Evolutionary conservation across 805 yeast genomes (phyloP), one percentile per base, ranked within the genome.

Genomic region (Lipomyces orientalis): DNA sequence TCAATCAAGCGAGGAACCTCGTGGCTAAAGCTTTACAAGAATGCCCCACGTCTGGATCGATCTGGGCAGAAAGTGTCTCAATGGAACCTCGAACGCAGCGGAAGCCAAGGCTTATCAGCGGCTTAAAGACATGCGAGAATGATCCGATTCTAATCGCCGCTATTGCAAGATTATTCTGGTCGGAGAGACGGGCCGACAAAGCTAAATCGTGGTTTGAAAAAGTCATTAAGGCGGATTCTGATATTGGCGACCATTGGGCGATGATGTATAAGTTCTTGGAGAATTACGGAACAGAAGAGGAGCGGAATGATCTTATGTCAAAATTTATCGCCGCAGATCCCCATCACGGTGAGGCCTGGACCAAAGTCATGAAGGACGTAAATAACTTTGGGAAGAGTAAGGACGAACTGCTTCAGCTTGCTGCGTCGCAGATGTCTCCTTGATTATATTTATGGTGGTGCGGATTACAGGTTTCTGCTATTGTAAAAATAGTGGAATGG

Each of bases 181-280:
- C 79, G 1, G 89, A 86, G 33, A 88, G 90, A 0, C 90, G 90
- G 71, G 77, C 83, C 33, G 78, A 83, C 1, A 88, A 87, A 70
- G 91, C 96, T 0, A 80, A 81, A 64, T 82, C 87, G 14, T 93
- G 97, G 92, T 85, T 92, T 64, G 89, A 88, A 59, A 81, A 90
- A 62, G 90, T 95, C 0, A 75, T 88, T 10, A 80, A 79, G n/a
- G 80, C 82, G 1, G 87, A 88, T 64, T 76, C 80, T 0, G 80
- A 78, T n/a, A 85, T 81, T 74, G 98, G 97, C 3, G 98, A 93
- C 77, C 78, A 83, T 2, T 92, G 96, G 90, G 85, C 87, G 0
- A 88, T 92, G 89, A 68, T 73, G 25, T 86, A 85, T 72, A 80
- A 82, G 34, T 86, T 84, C 69, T 65, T 81, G 56, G 79, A 78